Percentiles rank a stretch among this genome's conserved stretches.
Conservation (phyloP, 164 flowering plant species). For the Vitis labrusca region DNA sequence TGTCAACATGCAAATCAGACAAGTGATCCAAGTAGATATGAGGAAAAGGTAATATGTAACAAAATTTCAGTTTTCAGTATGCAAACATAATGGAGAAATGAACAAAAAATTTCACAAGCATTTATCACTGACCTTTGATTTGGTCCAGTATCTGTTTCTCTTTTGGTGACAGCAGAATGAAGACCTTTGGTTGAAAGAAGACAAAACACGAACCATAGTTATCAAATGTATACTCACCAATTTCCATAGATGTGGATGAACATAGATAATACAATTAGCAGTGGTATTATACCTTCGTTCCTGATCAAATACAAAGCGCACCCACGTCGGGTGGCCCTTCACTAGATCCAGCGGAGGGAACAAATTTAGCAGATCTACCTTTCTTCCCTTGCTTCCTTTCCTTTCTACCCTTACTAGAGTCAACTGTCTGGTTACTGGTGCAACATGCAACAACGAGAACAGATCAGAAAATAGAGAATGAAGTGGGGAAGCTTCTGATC, state of each 20-base stretch:
- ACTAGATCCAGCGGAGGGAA: conserved; percentile 26
- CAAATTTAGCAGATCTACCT: conserved; percentile 26
- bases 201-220: not conserved
- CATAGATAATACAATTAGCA: not conserved
- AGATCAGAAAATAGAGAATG: no score
- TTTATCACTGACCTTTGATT: conserved; percentile 1
- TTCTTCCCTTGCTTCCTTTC: conserved; percentile 51
- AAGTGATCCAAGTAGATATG: not conserved
- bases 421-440: conserved; percentile 43
- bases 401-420: conserved; percentile 41
- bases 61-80: not conserved
- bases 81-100: not conserved
- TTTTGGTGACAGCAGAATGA: not conserved
- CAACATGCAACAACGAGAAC: not conserved
- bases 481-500: no score
- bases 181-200: not conserved
- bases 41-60: not conserved
- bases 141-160: no score
- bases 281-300: not conserved
- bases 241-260: not conserved
- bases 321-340: conserved; percentile 65
- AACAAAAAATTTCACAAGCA: not conserved
- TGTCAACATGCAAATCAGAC: not conserved
- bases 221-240: not conserved
- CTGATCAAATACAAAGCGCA: conserved; percentile 62